Evolutionary conservation across 1,284 basidiomycete genomes (phyloP).

Genomic region (Austroboletus rostrupii): DNA sequence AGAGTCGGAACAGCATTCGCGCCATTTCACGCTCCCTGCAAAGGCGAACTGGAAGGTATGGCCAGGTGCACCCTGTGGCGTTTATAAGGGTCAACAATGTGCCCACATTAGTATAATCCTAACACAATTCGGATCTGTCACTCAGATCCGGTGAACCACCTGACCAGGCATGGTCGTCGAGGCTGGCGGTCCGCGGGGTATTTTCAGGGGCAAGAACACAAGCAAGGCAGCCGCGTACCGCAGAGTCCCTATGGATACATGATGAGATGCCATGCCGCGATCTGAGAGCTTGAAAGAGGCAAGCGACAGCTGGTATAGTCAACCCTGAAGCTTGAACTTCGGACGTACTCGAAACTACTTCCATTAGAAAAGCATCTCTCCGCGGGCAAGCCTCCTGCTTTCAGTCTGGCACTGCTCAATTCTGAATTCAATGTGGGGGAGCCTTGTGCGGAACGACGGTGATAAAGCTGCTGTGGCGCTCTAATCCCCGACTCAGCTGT

Average conservation of each 20-base stretch:
- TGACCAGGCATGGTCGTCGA: background rate
- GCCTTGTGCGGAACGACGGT: background rate
- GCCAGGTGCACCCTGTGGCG: background rate
- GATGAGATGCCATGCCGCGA: background rate
- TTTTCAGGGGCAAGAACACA: background rate
- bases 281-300: background rate
- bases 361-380: background rate
- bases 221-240: background rate
- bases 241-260: slow-evolving; percentile 3
- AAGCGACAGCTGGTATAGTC: background rate
- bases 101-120: background rate
- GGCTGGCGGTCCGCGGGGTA: slow-evolving; percentile 3
- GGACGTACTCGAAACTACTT: too few relatives aligned
- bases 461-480: background rate
- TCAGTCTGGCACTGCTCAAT: too few relatives aligned
- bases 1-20: slow-evolving; percentile 9
- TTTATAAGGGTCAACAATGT: slow-evolving; percentile 7
- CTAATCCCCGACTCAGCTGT: background rate
- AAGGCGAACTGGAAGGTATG: background rate
- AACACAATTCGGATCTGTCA: slow-evolving; percentile 4
- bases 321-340: background rate
- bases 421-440: too few relatives aligned
- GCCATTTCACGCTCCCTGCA: slow-evolving; percentile 13
- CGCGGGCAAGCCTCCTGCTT: background rate
- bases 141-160: background rate